Percentiles rank a stretch among this genome's conserved stretches.
phyloP scores from a whole-genome alignment of 164 flowering plant species.

The Berberis vulgaris region DNA sequence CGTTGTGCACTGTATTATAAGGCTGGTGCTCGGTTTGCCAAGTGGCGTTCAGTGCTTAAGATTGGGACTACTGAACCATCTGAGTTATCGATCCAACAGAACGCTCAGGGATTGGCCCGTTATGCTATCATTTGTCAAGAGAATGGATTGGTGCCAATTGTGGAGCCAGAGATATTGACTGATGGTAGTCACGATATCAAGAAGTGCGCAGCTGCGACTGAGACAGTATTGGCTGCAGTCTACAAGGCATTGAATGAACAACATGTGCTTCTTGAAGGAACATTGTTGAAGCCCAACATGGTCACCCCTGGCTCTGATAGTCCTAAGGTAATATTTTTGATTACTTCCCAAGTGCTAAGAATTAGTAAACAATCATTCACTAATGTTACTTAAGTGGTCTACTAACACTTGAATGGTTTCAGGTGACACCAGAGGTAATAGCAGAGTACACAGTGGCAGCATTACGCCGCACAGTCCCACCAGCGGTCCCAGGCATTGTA shows the following conservation, averaged over 20 bases:
- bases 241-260: constrained; percentile 85
- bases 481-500: constrained; percentile 82
- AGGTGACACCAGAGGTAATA: constrained; percentile 63
- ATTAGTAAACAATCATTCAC: too few relatives aligned
- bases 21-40: constrained; percentile 84
- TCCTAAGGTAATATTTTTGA: constrained; percentile 46
- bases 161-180: constrained; percentile 74
- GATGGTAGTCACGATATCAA: constrained; percentile 63
- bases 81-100: constrained; percentile 59
- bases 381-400: too few relatives aligned
- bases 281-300: constrained; percentile 83
- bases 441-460: constrained; percentile 72
- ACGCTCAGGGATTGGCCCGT: constrained; percentile 76
- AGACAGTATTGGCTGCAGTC: constrained; percentile 65
- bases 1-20: constrained; percentile 70
- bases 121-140: constrained; percentile 84
- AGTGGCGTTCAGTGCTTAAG: constrained; percentile 82
- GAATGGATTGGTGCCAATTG: constrained; percentile 79
- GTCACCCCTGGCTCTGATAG: constrained; percentile 77
- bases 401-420: neutral
- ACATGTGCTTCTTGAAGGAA: constrained; percentile 79
- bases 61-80: constrained; percentile 68
- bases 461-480: constrained; percentile 67
- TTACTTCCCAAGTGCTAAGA: too few relatives aligned
- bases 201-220: constrained; percentile 67